Percentiles rank a stretch among this genome's conserved stretches.
phyloP scores from a whole-genome alignment of 208 protist species.

The Leishmania lainsoni region DNA sequence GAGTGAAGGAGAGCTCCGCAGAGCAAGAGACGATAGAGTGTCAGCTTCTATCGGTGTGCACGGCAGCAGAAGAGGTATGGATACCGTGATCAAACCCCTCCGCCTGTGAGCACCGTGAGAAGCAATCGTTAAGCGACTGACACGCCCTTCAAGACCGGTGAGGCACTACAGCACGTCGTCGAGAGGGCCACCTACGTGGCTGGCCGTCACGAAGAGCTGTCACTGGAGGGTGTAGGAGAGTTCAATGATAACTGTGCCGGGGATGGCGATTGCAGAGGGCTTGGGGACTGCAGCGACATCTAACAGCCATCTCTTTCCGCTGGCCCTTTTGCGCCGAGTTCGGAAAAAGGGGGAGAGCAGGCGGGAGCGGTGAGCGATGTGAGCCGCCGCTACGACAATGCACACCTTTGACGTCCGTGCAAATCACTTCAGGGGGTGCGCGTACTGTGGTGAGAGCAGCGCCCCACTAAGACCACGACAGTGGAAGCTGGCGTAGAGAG shows the following conservation, averaged over 20 bases:
- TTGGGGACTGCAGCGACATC: not conserved
- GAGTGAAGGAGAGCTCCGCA: not conserved
- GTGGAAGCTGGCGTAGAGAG: slow-evolving; percentile 21
- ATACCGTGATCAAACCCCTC: not conserved
- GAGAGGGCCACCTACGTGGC: slow-evolving; percentile 6
- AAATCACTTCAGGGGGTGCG: slow-evolving; percentile 30
- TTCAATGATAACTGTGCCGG: not conserved
- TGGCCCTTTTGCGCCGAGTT: not conserved
- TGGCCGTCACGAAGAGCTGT: slow-evolving; percentile 17
- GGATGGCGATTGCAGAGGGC: not conserved
- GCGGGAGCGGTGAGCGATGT: slow-evolving; percentile 7
- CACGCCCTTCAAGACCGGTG: slow-evolving; percentile 4
- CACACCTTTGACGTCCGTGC: slow-evolving; percentile 1
- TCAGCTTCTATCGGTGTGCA: not conserved
- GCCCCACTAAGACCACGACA: slow-evolving; percentile 17
- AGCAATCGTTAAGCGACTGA: not conserved
- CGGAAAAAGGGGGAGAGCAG: not conserved
- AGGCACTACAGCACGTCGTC: not conserved
- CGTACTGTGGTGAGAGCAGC: slow-evolving; percentile 12
- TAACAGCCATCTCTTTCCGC: too few species aligned
- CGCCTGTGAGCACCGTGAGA: not conserved
- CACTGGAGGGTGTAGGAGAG: slow-evolving; percentile 5
- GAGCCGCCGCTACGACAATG: slow-evolving; percentile 8
- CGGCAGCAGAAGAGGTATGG: not conserved
- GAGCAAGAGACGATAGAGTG: not conserved